Base-by-base conservation (phyloP, 2,329 filamentous ascomycete species). In the Ophiostoma ips region DNA sequence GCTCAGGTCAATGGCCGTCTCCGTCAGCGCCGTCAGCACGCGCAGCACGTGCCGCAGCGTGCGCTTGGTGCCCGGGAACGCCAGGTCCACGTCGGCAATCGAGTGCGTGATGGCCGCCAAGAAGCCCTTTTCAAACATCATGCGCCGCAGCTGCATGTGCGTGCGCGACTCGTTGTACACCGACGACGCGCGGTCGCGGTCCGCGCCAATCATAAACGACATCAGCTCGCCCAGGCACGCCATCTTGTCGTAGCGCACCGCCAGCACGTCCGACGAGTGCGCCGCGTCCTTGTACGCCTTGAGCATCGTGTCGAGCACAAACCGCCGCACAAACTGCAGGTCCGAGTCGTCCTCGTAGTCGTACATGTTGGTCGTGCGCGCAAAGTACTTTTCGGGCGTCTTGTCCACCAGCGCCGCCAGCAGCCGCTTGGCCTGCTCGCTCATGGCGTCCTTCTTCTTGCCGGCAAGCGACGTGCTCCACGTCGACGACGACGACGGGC, bases 51-150 rank as follows among this genome's bases (percentile, higher is more conserved):
- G 94, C 68, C 96, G 98, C 60, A 98, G 87, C 13, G 89, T 89
- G 44, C 89, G 81, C 69, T 94, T 95, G 15, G 94, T 86, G 24
- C 86, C 84, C 0, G 90, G 89, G 65, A 94, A 95, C 58, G 94
- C 94, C 54, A 98, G 77, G 62, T 95, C 92, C 53, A 98, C 84
- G 59, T 98, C 94, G 16, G 92, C 87, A 58, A 98, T 89, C 1
- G 94, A 94, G 12, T 82, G 79, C 2, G 92, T 96, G 52, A 98
- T 69, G 45, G 90, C 84, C 21, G 85, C 78, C 54, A 96, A 82
- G 63, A 92, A 95, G 50, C 94, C 88, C 69, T 96, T 98, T 67
- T 98, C 92, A 59, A 94, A 96, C 92, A 98, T 98, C 53, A 95
- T 80, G 57, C 88, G 87, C 33, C 87, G 83, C 57, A 98, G 76